Percentiles rank a stretch among this genome's conserved stretches.
These are phyloP conservation scores for Acacia melanoxylon DNA, from an alignment of 306 rosid genomes.

Conservation along the genomic window DNA sequence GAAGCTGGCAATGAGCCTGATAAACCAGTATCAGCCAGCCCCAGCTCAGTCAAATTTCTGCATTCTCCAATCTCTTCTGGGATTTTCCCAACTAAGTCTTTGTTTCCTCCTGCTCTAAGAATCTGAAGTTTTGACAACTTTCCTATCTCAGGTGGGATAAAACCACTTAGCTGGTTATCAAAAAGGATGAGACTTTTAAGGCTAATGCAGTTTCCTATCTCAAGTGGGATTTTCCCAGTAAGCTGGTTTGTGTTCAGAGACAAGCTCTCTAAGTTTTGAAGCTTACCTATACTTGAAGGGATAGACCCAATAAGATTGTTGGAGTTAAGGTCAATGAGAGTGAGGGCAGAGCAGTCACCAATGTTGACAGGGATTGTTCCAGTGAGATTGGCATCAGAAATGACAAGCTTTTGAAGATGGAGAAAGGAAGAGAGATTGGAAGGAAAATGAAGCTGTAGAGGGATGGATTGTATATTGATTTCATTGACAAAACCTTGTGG, in stretches of 20 bases:
- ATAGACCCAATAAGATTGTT: conserved; percentile 74
- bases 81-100: conserved; percentile 64
- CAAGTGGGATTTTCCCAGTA: conserved; percentile 70
- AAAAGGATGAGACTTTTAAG: conserved; percentile 55
- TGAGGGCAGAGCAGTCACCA: conserved; percentile 54
- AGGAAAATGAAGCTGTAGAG: conserved; percentile 68
- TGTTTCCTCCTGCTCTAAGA: conserved; percentile 85
- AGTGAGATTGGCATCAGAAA: conserved; percentile 78
- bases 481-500: conserved; percentile 60
- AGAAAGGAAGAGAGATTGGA: conserved; percentile 66
- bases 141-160: conserved; percentile 54
- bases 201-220: conserved; percentile 52
- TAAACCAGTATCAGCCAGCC: conserved; percentile 74
- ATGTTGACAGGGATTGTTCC: conserved; percentile 62
- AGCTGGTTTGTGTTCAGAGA: conserved; percentile 72
- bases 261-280: conserved; percentile 56
- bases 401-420: conserved; percentile 58
- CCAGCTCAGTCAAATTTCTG: conserved; percentile 69
- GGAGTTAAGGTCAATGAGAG: conserved; percentile 60
- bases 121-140: conserved; percentile 56
- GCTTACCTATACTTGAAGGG: conserved; percentile 59
- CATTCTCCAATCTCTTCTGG: conserved; percentile 81
- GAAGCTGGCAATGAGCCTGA: conserved; percentile 80
- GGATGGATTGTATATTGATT: conserved; percentile 60
- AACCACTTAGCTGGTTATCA: conserved; percentile 65